phyloP scores from a whole-genome alignment of 1,139 yeast species.

The Arxiozyma slooffiae region DNA sequence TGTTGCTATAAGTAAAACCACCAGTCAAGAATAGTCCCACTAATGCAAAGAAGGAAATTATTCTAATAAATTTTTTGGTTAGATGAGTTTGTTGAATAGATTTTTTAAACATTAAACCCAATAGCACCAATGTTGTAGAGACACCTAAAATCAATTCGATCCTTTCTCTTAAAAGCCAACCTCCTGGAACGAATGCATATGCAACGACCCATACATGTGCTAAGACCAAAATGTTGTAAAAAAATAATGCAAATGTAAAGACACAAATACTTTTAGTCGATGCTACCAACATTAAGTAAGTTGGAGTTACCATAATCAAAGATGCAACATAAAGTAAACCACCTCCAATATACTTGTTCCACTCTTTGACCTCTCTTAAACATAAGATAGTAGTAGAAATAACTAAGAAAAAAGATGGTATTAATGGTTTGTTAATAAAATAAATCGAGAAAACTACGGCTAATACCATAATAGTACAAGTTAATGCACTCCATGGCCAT shows the following conservation, averaged over 20 bases:
- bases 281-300: constrained; percentile 48
- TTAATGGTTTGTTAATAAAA: constrained; percentile 23
- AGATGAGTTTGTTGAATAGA: constrained; percentile 2
- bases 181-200: constrained; percentile 95
- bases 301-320: constrained; percentile 54
- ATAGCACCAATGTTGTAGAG: constrained; percentile 40
- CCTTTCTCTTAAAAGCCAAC: constrained; percentile 77
- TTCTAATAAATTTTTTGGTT: constrained; percentile 18
- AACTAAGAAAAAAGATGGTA: constrained; percentile 31
- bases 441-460: constrained; percentile 40
- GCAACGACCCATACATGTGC: constrained; percentile 97
- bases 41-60: constrained; percentile 36
- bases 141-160: constrained; percentile 59
- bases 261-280: constrained; percentile 50
- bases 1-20: constrained; percentile 17
- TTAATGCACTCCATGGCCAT: constrained; percentile 73
- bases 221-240: constrained; percentile 49
- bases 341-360: constrained; percentile 71
- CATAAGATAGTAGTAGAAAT: constrained; percentile 35
- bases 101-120: constrained; percentile 25
- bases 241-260: constrained; percentile 49
- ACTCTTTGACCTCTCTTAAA: constrained; percentile 37
- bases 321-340: constrained; percentile 59
- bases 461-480: constrained; percentile 47
- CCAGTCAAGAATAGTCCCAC: constrained; percentile 25